Percentiles rank a stretch among this genome's conserved stretches.
These are phyloP conservation scores for Warburgia ugandensis DNA, from an alignment of 164 flowering plant genomes.

Conservation along the genomic window DNA sequence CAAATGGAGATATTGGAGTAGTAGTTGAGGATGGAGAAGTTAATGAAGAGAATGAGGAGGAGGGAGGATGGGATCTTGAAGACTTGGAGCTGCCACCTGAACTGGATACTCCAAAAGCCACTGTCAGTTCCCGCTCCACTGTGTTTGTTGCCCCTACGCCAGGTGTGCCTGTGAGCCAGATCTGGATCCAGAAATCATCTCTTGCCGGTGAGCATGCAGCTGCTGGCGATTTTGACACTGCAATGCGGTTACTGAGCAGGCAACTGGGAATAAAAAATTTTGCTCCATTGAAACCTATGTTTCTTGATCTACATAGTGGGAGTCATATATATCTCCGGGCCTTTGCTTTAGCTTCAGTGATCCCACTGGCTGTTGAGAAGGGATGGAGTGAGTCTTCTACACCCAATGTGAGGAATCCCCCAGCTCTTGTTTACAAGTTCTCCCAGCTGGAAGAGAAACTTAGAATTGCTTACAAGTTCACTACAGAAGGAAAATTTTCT, in stretches of 20 bases:
- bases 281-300: conserved; percentile 54
- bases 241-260: conserved; percentile 55
- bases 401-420: conserved; percentile 70
- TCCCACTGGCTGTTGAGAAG: conserved; percentile 61
- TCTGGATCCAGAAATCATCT: conserved; percentile 77
- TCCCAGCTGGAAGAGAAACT: conserved; percentile 80
- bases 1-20: conserved; percentile 48
- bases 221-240: conserved; percentile 79
- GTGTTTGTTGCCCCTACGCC: conserved; percentile 69
- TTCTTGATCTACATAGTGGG: conserved; percentile 68
- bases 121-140: conserved; percentile 34
- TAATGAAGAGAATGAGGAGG: conserved; percentile 53
- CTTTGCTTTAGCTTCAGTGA: conserved; percentile 44
- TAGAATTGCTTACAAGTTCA: conserved; percentile 59
- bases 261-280: conserved; percentile 70
- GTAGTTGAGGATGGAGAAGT: conserved; percentile 53
- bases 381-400: conserved; percentile 57
- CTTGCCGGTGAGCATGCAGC: conserved; percentile 97
- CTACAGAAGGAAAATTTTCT: conserved; percentile 48
- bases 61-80: conserved; percentile 73
- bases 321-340: conserved; percentile 66
- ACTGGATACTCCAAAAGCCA: conserved; percentile 46
- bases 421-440: conserved; percentile 66
- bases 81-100: conserved; percentile 65
- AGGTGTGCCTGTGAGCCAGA: conserved; percentile 82